Conservation (phyloP, 1,284 basidiomycete genomes). For the Chalciporus sp. region DNA sequence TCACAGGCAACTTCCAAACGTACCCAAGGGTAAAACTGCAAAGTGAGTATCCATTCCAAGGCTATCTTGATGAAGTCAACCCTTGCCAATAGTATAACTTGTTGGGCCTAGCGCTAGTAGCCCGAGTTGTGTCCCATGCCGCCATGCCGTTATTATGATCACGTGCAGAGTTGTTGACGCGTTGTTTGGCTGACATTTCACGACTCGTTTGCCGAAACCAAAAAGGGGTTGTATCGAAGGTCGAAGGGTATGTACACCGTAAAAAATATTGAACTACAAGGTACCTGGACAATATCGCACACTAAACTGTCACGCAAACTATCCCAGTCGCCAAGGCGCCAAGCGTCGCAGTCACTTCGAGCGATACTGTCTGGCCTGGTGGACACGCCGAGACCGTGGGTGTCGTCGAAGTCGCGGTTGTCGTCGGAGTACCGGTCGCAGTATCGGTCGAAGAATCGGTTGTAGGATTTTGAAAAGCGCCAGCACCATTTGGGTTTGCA, state of each 20-base stretch:
- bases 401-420: background rate
- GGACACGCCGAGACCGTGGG: slow-evolving; percentile 13
- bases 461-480: background rate
- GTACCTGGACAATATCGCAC: background rate
- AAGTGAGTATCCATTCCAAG: slow-evolving; percentile 33
- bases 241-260: slow-evolving; percentile 23
- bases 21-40: slow-evolving; percentile 32
- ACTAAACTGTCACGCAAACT: slow-evolving; percentile 21
- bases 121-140: no score
- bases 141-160: slow-evolving; percentile 2
- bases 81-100: background rate
- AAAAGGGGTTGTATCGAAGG: slow-evolving; percentile 1
- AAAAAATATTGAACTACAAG: background rate
- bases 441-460: background rate
- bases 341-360: background rate
- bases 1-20: background rate
- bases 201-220: background rate
- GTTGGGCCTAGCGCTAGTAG: background rate
- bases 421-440: background rate
- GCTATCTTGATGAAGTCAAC: background rate
- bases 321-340: background rate
- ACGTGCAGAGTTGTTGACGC: slow-evolving; percentile 25
- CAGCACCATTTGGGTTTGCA: background rate
- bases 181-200: slow-evolving; percentile 17
- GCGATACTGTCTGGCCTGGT: slow-evolving; percentile 14